Conservation (phyloP, 345 rosid species). For the Eucalyptus shirleyi region DNA sequence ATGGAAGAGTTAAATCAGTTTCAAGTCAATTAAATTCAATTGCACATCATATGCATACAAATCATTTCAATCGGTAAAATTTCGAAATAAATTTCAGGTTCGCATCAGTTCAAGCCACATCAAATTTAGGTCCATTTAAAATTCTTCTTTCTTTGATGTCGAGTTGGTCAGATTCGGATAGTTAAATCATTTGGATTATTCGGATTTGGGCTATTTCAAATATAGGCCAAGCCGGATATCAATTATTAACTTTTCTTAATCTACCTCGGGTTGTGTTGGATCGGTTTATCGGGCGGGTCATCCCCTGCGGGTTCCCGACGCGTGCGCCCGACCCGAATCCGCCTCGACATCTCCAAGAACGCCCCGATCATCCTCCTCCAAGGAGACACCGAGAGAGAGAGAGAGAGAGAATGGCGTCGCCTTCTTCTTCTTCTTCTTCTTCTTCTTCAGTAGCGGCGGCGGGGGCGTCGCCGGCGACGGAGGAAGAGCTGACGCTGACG, state of each 20-base stretch:
- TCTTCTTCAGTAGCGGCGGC: not conserved
- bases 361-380: not conserved
- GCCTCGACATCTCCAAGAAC: not conserved
- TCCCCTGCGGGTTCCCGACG: not conserved
- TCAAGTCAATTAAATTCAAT: not conserved
- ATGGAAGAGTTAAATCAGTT: not conserved
- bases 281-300: not conserved
- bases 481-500: slow-evolving; percentile 62
- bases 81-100: not conserved
- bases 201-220: not conserved
- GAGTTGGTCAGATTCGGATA: not conserved
- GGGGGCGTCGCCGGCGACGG: slow-evolving; percentile 24
- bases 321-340: not conserved
- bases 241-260: not conserved
- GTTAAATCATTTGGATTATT: not conserved
- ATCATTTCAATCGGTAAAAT: not conserved
- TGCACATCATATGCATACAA: not conserved
- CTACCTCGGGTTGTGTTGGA: not conserved
- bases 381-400: not conserved
- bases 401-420: not conserved
- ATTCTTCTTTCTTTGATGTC: not conserved
- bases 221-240: rapidly evolving
- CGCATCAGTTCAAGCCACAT: rapidly evolving
- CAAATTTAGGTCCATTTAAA: not conserved
- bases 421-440: not conserved